These are phyloP conservation scores for Gelatoporia subvermispora DNA, from an alignment of 768 basidiomycete genomes.

Conservation along the genomic window DNA sequence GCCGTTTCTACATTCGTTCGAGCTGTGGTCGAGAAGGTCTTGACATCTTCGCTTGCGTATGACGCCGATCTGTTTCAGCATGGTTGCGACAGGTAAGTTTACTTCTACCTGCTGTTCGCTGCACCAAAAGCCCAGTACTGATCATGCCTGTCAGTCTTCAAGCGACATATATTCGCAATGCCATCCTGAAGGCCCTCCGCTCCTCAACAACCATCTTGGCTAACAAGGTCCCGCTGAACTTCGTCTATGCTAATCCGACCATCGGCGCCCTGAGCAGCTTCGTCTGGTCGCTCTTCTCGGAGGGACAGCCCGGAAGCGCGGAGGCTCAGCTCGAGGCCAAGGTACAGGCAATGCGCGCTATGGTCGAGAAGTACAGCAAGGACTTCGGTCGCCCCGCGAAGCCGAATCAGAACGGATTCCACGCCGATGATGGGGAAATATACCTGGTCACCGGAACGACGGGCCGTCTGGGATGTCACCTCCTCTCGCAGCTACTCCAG, in stretches of 20 bases:
- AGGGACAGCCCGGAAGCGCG: slow-evolving; percentile 7
- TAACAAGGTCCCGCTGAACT: slow-evolving; percentile 20
- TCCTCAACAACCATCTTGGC: slow-evolving; percentile 11
- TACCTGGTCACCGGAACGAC: slow-evolving; percentile 32
- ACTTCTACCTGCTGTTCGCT: no score
- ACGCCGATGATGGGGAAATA: slow-evolving; percentile 8
- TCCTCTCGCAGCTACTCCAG: slow-evolving; percentile 20
- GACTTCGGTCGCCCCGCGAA: slow-evolving; percentile 10
- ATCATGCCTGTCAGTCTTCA: slow-evolving; percentile 18
- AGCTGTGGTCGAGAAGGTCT: slow-evolving; percentile 28
- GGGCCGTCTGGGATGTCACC: slow-evolving; percentile 24
- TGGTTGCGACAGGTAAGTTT: slow-evolving; percentile 34
- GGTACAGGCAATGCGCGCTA: slow-evolving; percentile 25
- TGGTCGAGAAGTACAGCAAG: slow-evolving; percentile 37
- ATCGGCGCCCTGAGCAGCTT: slow-evolving; percentile 25
- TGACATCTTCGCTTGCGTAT: slow-evolving; percentile 25
- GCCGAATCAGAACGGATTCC: background rate
- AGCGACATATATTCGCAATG: slow-evolving; percentile 30
- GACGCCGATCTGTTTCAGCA: slow-evolving; percentile 35
- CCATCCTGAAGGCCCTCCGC: slow-evolving; percentile 24
- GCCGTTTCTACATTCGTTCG: slow-evolving; percentile 26
- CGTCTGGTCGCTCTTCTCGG: slow-evolving; percentile 7
- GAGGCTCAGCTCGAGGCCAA: slow-evolving; percentile 12
- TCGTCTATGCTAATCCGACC: slow-evolving; percentile 38
- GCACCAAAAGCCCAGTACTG: background rate